Conservation (phyloP, 495 filamentous ascomycete species). For the Daldinia vernicosa region DNA sequence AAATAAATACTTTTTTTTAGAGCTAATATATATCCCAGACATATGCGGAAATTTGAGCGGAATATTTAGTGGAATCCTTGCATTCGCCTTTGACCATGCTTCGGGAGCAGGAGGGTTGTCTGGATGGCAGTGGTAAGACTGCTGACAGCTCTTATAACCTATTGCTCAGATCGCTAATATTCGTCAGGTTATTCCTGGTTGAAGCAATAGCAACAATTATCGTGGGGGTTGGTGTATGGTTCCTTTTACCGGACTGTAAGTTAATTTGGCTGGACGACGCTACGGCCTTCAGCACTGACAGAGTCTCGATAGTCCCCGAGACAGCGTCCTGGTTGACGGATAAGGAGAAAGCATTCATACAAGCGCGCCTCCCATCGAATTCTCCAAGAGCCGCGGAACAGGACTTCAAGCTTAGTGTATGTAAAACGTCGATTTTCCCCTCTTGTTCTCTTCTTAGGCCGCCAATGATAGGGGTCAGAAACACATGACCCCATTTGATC, state of each 20-base stretch:
- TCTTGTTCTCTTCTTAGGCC: background rate
- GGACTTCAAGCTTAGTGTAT: conserved; percentile 47
- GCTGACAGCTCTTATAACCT: background rate
- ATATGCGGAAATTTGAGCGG: conserved; percentile 47
- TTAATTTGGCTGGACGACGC: background rate
- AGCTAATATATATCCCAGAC: conserved; percentile 20
- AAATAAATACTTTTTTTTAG: background rate
- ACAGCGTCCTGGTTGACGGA: conserved; percentile 54
- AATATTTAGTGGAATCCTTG: conserved; percentile 54
- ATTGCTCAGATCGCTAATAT: background rate
- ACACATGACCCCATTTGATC: background rate
- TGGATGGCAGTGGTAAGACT: conserved; percentile 54
- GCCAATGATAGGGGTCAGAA: background rate
- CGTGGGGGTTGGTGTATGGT: conserved; percentile 47
- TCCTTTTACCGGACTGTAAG: conserved; percentile 55
- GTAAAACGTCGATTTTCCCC: background rate
- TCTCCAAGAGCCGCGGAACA: conserved; percentile 50
- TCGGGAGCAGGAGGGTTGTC: conserved; percentile 48
- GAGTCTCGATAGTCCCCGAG: conserved; percentile 47
- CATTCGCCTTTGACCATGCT: conserved; percentile 51
- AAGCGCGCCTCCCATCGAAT: conserved; percentile 54
- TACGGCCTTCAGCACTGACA: conserved; percentile 1
- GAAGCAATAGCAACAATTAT: conserved; percentile 53
- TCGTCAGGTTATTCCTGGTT: conserved; percentile 48
- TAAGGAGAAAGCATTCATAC: conserved; percentile 53